Conservation (phyloP, 2,329 filamentous ascomycete species). For the Epichloe brachyelytri region DNA sequence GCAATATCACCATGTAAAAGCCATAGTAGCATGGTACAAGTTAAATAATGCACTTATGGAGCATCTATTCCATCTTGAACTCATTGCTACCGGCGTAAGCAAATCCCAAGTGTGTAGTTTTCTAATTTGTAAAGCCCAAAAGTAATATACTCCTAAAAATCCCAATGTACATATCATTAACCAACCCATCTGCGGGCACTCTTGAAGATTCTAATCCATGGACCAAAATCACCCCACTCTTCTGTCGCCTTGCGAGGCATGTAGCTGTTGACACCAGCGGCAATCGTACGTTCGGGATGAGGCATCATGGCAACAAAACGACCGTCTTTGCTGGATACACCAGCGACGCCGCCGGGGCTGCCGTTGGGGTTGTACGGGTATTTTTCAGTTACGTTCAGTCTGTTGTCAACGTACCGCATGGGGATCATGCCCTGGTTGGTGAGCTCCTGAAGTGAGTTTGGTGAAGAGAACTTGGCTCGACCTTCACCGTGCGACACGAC, state of each 20-base stretch:
- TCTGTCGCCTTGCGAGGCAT: constrained; percentile 44
- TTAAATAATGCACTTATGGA: no score
- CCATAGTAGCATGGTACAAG: no score
- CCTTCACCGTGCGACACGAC: constrained; percentile 88
- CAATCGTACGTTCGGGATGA: constrained; percentile 79
- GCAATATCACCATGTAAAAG: no score
- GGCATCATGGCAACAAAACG: constrained; percentile 85
- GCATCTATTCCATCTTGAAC: no score
- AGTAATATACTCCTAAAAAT: no score
- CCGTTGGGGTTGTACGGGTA: constrained; percentile 89
- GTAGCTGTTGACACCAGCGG: constrained; percentile 68
- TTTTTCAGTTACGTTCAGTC: constrained; percentile 54
- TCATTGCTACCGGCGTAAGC: no score
- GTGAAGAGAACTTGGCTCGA: constrained; percentile 55
- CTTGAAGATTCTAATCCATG: constrained; percentile 77
- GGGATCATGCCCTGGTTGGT: constrained; percentile 57
- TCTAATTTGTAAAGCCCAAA: no score
- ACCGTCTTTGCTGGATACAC: constrained; percentile 63
- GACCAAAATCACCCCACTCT: constrained; percentile 69
- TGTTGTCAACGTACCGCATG: constrained; percentile 78
- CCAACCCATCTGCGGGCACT: constrained; percentile 84
- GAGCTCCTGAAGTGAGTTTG: constrained; percentile 39
- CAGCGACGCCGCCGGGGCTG: constrained; percentile 68
- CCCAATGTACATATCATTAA: constrained; percentile 13
- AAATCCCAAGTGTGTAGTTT: no score